phyloP scores from a whole-genome alignment of 2,329 filamentous ascomycete species.

The Chrysoporthe deuterocubensis region DNA sequence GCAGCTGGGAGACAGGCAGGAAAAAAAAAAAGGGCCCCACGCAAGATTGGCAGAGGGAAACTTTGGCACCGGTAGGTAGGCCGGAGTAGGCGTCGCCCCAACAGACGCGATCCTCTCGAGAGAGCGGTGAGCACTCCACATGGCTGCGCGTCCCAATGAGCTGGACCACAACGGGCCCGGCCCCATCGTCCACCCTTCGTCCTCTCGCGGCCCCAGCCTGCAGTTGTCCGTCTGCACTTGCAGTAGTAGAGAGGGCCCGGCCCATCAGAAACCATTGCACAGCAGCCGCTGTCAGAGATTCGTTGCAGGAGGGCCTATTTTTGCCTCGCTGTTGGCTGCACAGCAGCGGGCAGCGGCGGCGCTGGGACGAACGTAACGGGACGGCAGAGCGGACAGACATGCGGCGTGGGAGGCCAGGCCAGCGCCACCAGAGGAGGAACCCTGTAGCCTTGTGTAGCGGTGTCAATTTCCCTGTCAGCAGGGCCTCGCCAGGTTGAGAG shows the following conservation, averaged over 20 bases:
- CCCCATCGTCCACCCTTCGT: not conserved
- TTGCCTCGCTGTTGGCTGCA: not conserved
- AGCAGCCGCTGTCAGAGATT: slow-evolving; percentile 25
- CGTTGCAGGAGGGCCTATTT: slow-evolving; percentile 5
- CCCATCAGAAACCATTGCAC: slow-evolving; percentile 8
- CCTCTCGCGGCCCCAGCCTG: not conserved
- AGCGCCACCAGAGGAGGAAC: slow-evolving; percentile 4
- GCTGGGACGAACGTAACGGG: not conserved
- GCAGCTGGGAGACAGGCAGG: not conserved
- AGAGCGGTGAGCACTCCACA: slow-evolving; percentile 14
- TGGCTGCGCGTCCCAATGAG: slow-evolving; percentile 12
- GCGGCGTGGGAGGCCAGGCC: not conserved
- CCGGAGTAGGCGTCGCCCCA: slow-evolving; percentile 1
- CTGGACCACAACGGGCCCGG: slow-evolving; percentile 2
- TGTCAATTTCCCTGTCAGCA: slow-evolving; percentile 21
- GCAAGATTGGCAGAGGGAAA: not conserved
- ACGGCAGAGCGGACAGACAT: not conserved
- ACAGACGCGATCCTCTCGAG: not conserved
- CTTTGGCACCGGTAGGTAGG: not conserved
- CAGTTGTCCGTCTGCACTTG: slow-evolving; percentile 1
- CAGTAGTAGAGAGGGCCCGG: not conserved
- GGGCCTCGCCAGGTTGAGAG: slow-evolving; percentile 24
- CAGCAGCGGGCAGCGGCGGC: not conserved
- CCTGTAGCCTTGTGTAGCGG: slow-evolving; percentile 23
- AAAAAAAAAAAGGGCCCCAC: not conserved